Evolutionary conservation across 441 rosid species (phyloP).

Genomic region (Arabidopsis lyrata): DNA sequence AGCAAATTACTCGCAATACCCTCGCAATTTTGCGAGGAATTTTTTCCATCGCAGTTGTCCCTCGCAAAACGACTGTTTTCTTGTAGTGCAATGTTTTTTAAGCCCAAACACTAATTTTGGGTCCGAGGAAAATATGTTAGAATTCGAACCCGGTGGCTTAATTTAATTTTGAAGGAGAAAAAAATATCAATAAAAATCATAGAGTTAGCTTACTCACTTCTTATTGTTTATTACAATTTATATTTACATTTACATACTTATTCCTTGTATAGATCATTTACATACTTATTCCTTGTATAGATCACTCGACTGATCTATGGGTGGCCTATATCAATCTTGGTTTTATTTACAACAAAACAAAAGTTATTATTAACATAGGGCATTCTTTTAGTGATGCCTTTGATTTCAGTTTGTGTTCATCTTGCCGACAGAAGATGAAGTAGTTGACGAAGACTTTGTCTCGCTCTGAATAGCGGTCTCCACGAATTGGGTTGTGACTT

Average conservation of each 20-base stretch:
- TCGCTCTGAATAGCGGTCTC: conserved; percentile 23
- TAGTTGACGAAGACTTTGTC: background rate
- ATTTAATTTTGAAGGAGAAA: background rate
- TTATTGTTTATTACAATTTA: background rate
- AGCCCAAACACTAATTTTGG: too few species aligned
- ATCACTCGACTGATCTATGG: background rate
- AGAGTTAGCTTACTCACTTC: conserved; percentile 1
- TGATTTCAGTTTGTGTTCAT: background rate
- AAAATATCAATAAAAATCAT: background rate
- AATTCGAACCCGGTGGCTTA: too few species aligned
- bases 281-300: background rate
- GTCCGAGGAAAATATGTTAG: too few species aligned
- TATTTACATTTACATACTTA: too few species aligned
- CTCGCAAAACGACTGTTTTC: too few species aligned
- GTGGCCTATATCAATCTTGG: conserved; percentile 12
- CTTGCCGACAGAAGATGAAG: background rate
- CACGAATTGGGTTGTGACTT: conserved; percentile 40
- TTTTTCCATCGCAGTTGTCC: too few species aligned
- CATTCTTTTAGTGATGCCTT: background rate
- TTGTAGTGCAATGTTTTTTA: too few species aligned
- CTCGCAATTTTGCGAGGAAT: too few species aligned
- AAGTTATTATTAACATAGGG: background rate
- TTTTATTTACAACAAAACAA: conserved; percentile 21
- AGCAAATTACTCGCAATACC: too few species aligned
- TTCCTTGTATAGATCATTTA: too few species aligned